Percentiles rank a stretch among this genome's conserved stretches.
phyloP scores from a whole-genome alignment of 2,329 filamentous ascomycete genomes.

The Monosporascus cannonballus region DNA sequence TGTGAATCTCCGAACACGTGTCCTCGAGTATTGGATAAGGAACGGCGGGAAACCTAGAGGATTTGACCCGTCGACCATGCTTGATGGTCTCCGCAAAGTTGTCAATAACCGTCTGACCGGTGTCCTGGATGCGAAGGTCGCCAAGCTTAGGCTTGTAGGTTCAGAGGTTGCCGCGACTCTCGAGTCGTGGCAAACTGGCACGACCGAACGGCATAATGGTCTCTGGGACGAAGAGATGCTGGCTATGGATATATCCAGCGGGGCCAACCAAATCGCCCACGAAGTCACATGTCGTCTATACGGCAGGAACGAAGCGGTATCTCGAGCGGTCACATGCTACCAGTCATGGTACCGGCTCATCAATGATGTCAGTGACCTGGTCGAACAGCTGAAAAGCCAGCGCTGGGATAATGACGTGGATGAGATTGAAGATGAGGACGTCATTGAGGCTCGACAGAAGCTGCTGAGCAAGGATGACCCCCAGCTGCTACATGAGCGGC shows the following conservation, averaged over 20 bases:
- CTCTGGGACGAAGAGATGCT: constrained; percentile 65
- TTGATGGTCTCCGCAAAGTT: constrained; percentile 60
- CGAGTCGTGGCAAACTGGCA: constrained; percentile 50
- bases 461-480: constrained; percentile 70
- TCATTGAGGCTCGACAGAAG: constrained; percentile 59
- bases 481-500: constrained; percentile 50
- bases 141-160: constrained; percentile 59
- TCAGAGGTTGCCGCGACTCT: constrained; percentile 58
- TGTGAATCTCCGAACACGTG: constrained; percentile 60
- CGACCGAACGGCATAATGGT: constrained; percentile 42
- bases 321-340: constrained; percentile 57
- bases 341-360: constrained; percentile 68
- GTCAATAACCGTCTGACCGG: constrained; percentile 63
- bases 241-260: constrained; percentile 58
- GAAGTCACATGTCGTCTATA: constrained; percentile 64
- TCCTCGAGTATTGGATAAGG: constrained; percentile 71
- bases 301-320: constrained; percentile 64
- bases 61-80: constrained; percentile 61
- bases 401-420: constrained; percentile 73
- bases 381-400: constrained; percentile 60
- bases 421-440: constrained; percentile 68
- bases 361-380: constrained; percentile 56
- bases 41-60: constrained; percentile 59
- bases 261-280: constrained; percentile 62
- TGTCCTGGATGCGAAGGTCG: constrained; percentile 58